Evolutionary conservation across 805 yeast species (phyloP), one percentile per base, ranked within the genome.

Genomic region (Starmerella vitae): DNA sequence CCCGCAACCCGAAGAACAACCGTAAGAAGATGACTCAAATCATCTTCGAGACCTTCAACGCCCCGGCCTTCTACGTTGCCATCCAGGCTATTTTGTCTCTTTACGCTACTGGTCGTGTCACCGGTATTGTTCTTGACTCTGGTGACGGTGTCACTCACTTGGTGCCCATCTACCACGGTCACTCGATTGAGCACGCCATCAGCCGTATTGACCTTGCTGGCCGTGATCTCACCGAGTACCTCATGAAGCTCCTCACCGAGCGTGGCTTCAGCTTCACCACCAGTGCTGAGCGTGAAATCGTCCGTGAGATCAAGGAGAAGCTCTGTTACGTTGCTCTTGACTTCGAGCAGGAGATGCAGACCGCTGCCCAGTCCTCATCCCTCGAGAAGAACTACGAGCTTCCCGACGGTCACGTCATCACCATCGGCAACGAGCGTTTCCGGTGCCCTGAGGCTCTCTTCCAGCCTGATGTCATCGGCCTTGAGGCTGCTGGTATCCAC

Each of bases 101-200:
- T 63, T 91, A 91, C 75, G 85, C 98, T 42, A 86, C 97, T 52
- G 98, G 98, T 75, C 88, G 97, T 81, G 93, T 97, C 59, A 91
- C 98, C 54, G 98, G 98, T 84, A 86, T 88, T 61, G 98, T 91
- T 53, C 77, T 91, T 66, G 98, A 88, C 74, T 86, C 96, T 52
- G 98, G 98, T 78, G 98, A 88, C 65, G 98, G 98, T 83, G 97
- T 91, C 59, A 86, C 97, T 61, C 97, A 88, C 93, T 95, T 88
- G 69, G 98, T 91, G 53, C 98, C 98, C 69, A 88, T 91, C 65
- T 91, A 91, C 71, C 94, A 95, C 57, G 98, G 98, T 74, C 91
- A 86, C 94, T 81, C 97, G 46, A 75, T 91, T 64, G 94, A 96
- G 62, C 95, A 88, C 69, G 97, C 96, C 66, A 91, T 91, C 64